phyloP scores from a whole-genome alignment of 2,329 filamentous ascomycete species.

The Chalara sp. region DNA sequence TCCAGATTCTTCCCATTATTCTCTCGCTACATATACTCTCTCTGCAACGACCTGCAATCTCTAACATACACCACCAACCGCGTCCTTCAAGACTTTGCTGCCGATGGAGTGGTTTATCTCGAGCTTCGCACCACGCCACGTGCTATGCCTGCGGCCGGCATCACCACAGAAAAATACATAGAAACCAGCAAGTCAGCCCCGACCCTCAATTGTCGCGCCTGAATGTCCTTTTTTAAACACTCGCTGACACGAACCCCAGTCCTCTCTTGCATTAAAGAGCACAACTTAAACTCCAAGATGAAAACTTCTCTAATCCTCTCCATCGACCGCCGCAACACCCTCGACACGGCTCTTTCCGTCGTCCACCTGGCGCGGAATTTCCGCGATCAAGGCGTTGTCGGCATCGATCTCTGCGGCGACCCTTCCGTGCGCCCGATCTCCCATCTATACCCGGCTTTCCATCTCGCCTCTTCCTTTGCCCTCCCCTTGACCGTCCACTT shows the following conservation, averaged over 20 bases:
- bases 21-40: slow-evolving; percentile 70
- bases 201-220: no score
- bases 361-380: slow-evolving; percentile 56
- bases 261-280: slow-evolving; percentile 53
- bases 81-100: slow-evolving; percentile 59
- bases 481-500: slow-evolving; percentile 71
- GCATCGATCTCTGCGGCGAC: slow-evolving; percentile 74
- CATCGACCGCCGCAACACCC: slow-evolving; percentile 59
- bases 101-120: slow-evolving; percentile 69
- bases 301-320: slow-evolving; percentile 64
- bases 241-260: slow-evolving; percentile 27
- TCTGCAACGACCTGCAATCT: slow-evolving; percentile 57
- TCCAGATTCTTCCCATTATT: slow-evolving; percentile 71
- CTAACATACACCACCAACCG: slow-evolving; percentile 55
- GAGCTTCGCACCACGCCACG: slow-evolving; percentile 78
- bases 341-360: slow-evolving; percentile 53
- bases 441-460: slow-evolving; percentile 53
- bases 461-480: slow-evolving; percentile 44
- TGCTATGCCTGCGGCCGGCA: slow-evolving; percentile 42
- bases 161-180: slow-evolving; percentile 56
- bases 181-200: slow-evolving; percentile 29
- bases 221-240: no score
- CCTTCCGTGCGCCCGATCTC: slow-evolving; percentile 56
- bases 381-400: slow-evolving; percentile 52
- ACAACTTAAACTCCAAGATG: slow-evolving; percentile 36